Evolutionary conservation across 2,329 filamentous ascomycete genomes (phyloP), one percentile per base, ranked within the genome.

Genomic region (Microsporum ferrugineum): DNA sequence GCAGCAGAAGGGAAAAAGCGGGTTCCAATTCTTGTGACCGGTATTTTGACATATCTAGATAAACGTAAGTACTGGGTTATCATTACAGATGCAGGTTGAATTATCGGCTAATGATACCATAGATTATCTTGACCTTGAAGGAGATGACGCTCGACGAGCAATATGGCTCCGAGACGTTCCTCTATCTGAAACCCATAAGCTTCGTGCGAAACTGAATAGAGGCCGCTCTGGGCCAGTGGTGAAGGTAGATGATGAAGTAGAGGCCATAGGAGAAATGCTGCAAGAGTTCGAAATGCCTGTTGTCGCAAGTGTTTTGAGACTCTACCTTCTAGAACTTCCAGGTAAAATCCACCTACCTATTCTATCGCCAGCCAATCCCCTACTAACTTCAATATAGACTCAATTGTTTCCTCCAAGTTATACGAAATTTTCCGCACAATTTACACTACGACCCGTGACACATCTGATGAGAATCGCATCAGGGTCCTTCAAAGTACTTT

Each of bases 371-470:
- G 7, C 14, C 14, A 34, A 31, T 6, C 6, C 14, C 31, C 23
- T 49, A 43, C 7, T 60, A 59, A 43, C n/a, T 23, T 29, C 56
- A 56, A 3, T 47, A 2, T 66, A 94, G 94, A 99, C 75, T 97
- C 94, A n/a, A 82, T 99, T 64, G 92, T 99, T 64, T 97, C 94
- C 61, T 95, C 91, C 45, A 92, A 97, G 72, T 91, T 99, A 62
- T 99, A 99, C 74, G 95, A 99, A 77, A 97, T 99, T 71, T 87
- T 99, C 72, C 91, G 96, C 77, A 97, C 91, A 1, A 95, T 99
- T 66, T 99, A 99, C 78, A 87, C 85, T 55, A 87, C 90, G 10
- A 81, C 88, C 55, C 82, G 88, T 47, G 89, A 95, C 61, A 82
- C 84, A 14, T 85, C 86, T 2, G 89, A 95, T 68, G 81, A 85